Evolutionary conservation across 495 filamentous ascomycete species (phyloP).

Genomic region (Penicillium macrosclerotiorum): DNA sequence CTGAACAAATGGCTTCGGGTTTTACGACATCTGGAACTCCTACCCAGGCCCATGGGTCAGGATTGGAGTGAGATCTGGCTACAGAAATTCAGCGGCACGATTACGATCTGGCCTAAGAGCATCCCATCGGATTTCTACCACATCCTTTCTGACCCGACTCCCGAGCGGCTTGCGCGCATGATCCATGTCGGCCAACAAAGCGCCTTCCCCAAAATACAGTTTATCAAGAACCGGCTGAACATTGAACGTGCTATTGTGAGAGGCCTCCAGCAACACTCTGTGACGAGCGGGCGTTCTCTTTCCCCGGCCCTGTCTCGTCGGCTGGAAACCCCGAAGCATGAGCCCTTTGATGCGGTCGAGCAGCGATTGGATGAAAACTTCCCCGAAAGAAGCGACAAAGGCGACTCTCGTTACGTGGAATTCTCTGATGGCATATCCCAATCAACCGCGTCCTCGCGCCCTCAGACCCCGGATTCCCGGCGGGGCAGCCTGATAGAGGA

Average conservation of each 20-base stretch:
- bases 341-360: conserved; percentile 20
- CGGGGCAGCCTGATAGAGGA: conserved; percentile 57
- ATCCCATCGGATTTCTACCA: conserved; percentile 73
- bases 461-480: conserved; percentile 23
- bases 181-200: conserved; percentile 81
- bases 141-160: conserved; percentile 79
- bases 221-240: conserved; percentile 80
- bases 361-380: conserved; percentile 32
- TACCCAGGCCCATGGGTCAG: conserved; percentile 87
- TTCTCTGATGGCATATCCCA: conserved; percentile 30
- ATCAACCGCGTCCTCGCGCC: conserved; percentile 24
- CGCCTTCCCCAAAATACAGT: conserved; percentile 85
- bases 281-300: conserved; percentile 22
- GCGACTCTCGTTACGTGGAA: conserved; percentile 19
- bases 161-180: conserved; percentile 77
- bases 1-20: conserved; percentile 96
- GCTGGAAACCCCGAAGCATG: conserved; percentile 16
- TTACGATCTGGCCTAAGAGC: conserved; percentile 91
- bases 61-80: conserved; percentile 97
- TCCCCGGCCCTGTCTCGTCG: conserved; percentile 31
- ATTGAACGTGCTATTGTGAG: conserved; percentile 77
- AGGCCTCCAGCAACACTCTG: conserved; percentile 59
- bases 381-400: conserved; percentile 30
- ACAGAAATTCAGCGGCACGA: conserved; percentile 88
- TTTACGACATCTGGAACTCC: conserved; percentile 83